Conservation (phyloP, 352 stramenopile genomes). For the Phytophthora constricta region DNA sequence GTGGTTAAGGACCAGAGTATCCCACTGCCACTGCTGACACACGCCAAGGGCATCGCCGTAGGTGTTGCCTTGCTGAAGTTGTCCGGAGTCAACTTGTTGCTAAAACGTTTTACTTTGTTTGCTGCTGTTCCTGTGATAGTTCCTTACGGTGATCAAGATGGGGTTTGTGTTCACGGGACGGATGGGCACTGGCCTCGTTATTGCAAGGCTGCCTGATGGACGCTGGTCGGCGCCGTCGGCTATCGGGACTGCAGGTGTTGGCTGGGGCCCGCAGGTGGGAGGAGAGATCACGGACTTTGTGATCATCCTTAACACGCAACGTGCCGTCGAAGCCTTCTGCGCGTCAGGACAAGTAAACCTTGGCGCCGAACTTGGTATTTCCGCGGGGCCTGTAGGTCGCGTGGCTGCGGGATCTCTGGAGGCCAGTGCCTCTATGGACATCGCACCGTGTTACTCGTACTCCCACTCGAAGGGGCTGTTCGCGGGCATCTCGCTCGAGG, state of each 20-base stretch:
- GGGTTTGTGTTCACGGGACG: slow-evolving; percentile 87
- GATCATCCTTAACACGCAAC: slow-evolving; percentile 93
- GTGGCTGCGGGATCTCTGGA: slow-evolving; percentile 79
- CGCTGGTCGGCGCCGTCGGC: slow-evolving; percentile 96
- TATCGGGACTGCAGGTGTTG: slow-evolving; percentile 91
- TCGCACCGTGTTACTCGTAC: slow-evolving; percentile 93
- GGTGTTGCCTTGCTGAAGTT: too few relatives aligned
- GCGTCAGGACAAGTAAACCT: slow-evolving; percentile 91
- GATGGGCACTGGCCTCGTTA: slow-evolving; percentile 93
- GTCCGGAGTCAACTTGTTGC: neutral
- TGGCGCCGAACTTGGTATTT: slow-evolving; percentile 89
- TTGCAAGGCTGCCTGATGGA: slow-evolving; percentile 91
- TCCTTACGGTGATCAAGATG: slow-evolving; percentile 93
- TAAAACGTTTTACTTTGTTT: neutral
- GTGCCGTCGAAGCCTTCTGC: slow-evolving; percentile 85
- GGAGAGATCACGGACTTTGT: slow-evolving; percentile 94
- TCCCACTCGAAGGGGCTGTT: slow-evolving; percentile 92
- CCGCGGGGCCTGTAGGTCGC: slow-evolving; percentile 91
- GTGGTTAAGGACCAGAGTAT: slow-evolving; percentile 92
- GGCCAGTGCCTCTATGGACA: slow-evolving; percentile 74
- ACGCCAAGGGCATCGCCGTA: slow-evolving; percentile 91
- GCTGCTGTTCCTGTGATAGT: slow-evolving; percentile 45
- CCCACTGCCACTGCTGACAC: slow-evolving; percentile 84
- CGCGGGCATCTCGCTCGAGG: slow-evolving; percentile 89
- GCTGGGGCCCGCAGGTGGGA: slow-evolving; percentile 92